A percentile compares a stretch with the other conserved stretches of the same genome.
These are phyloP conservation scores for Cantharellus cinnabarinus DNA, from an alignment of 768 basidiomycete species.

Conservation along the genomic window DNA sequence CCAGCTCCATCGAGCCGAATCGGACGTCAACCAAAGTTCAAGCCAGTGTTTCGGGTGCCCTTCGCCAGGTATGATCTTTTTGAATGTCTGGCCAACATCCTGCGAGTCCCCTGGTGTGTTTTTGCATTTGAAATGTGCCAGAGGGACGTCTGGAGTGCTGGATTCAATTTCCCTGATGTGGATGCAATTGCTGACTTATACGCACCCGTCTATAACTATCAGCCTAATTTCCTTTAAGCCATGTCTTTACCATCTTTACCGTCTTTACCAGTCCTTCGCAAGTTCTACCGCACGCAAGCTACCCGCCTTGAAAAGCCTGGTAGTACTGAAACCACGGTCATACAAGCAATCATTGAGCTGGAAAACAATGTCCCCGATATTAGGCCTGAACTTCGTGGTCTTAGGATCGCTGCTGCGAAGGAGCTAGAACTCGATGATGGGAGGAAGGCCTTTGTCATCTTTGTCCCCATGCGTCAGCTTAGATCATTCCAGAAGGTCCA, in stretches of 20 bases:
- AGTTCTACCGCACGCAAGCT: constrained; percentile 92
- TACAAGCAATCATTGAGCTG: constrained; percentile 90
- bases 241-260: neutral
- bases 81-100: too few relatives aligned
- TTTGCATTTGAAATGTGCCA: too few relatives aligned
- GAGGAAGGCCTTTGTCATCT: constrained; percentile 98
- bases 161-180: too few relatives aligned
- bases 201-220: too few relatives aligned
- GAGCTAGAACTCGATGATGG: constrained; percentile 98
- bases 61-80: too few relatives aligned
- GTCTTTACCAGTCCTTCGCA: constrained; percentile 20
- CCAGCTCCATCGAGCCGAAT: too few relatives aligned
- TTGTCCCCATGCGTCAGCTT: constrained; percentile 90
- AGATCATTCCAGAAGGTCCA: constrained; percentile 99
- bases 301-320: constrained; percentile 77
- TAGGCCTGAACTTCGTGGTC: constrained; percentile 83
- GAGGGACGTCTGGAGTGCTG: too few relatives aligned
- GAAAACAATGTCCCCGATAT: constrained; percentile 97
- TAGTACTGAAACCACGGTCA: constrained; percentile 78
- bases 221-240: too few relatives aligned
- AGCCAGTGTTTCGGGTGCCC: too few relatives aligned
- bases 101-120: too few relatives aligned
- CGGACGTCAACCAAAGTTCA: too few relatives aligned
- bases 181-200: too few relatives aligned
- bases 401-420: constrained; percentile 95